Percentiles rank a stretch among this genome's conserved stretches.
Conservation (phyloP, 371 early-diverging fungal species). For the Hamiltosporidium tvaerminnensis region DNA sequence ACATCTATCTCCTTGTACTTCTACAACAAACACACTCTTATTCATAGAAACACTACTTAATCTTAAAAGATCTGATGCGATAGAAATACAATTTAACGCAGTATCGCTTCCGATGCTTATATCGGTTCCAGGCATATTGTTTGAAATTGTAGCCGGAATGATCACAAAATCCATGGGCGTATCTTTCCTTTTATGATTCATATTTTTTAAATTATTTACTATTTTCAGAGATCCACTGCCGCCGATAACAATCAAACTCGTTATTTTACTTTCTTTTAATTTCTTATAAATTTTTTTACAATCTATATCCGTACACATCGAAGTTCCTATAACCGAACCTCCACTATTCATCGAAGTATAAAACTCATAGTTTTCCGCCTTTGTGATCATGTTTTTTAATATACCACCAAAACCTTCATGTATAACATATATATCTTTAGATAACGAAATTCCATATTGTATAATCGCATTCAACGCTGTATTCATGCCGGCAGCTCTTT, state of each 20-base stretch:
- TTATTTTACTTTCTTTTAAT: conserved; percentile 68
- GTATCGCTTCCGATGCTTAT: conserved; percentile 87
- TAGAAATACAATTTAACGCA: conserved; percentile 78
- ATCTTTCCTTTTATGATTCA: background rate
- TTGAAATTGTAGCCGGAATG: conserved; percentile 83
- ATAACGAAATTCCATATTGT: conserved; percentile 65
- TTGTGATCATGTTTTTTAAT: conserved; percentile 50
- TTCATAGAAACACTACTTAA: conserved; percentile 70
- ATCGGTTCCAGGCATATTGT: conserved; percentile 93
- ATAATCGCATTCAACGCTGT: conserved; percentile 74
- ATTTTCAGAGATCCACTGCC: conserved; percentile 75
- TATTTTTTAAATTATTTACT: conserved; percentile 33
- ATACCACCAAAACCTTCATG: conserved; percentile 84
- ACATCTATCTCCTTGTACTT: conserved; percentile 83
- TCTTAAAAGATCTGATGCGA: conserved; percentile 75
- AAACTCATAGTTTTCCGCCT: conserved; percentile 54
- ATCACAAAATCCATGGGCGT: conserved; percentile 65
- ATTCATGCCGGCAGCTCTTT: conserved; percentile 92
- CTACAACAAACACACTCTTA: conserved; percentile 82
- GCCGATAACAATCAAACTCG: conserved; percentile 74
- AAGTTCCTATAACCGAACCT: conserved; percentile 85
- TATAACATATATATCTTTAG: conserved; percentile 66
- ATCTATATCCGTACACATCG: conserved; percentile 59
- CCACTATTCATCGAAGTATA: conserved; percentile 72
- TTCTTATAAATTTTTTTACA: conserved; percentile 70